These are phyloP conservation scores for Symmetrospora coprosmae DNA, from an alignment of 768 basidiomycete species.

Conservation along the genomic window DNA sequence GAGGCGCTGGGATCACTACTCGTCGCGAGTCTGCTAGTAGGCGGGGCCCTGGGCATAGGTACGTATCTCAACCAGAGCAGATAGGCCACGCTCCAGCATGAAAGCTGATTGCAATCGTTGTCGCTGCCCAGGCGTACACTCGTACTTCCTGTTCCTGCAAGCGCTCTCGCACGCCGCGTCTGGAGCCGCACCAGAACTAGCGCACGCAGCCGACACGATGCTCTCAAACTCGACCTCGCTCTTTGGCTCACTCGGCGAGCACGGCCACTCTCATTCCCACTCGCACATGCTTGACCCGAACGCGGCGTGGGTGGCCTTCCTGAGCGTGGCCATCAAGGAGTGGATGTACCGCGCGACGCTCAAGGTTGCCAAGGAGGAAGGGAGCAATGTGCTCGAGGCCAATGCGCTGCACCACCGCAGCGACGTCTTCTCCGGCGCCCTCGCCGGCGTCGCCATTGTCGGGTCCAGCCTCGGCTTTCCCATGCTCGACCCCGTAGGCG, in stretches of 20 bases:
- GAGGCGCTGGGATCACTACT: conserved; percentile 88
- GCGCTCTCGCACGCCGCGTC: conserved; percentile 52
- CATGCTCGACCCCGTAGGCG: conserved; percentile 83
- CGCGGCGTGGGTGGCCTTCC: conserved; percentile 87
- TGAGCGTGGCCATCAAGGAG: conserved; percentile 71
- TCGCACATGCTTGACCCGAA: conserved; percentile 58
- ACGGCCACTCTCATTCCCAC: conserved; percentile 44
- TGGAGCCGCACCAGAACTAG: not conserved
- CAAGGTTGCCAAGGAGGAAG: conserved; percentile 76
- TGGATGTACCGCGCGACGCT: conserved; percentile 59
- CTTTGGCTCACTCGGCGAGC: conserved; percentile 32
- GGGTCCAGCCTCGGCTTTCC: conserved; percentile 59
- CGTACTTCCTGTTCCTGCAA: conserved; percentile 64
- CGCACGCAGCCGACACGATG: conserved; percentile 20
- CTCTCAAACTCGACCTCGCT: conserved; percentile 27
- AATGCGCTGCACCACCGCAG: conserved; percentile 97
- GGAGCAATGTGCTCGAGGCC: conserved; percentile 79
- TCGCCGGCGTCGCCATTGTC: conserved; percentile 81
- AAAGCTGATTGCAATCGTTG: no score
- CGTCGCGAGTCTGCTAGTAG: conserved; percentile 71
- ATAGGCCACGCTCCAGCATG: not conserved
- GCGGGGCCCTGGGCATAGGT: conserved; percentile 60
- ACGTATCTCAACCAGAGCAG: not conserved
- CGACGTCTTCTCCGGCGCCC: conserved; percentile 82
- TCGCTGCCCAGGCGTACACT: conserved; percentile 67